Conservation (phyloP, 768 basidiomycete genomes). For the Tubosaeta sp. region DNA sequence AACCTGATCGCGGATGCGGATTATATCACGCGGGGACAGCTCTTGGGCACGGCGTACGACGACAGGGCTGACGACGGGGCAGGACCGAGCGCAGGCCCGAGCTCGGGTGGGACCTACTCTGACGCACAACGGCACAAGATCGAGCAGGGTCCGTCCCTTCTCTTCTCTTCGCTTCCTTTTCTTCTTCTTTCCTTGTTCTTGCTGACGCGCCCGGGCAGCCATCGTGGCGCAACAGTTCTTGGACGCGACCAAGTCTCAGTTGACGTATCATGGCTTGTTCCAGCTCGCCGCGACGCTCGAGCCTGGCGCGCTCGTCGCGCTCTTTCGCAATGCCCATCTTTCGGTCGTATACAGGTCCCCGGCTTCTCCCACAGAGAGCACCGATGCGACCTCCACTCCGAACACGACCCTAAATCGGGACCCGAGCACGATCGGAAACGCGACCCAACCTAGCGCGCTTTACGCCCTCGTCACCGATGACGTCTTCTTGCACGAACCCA, state of each 20-base stretch:
- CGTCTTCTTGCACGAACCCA: slow-evolving; percentile 69
- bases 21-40: slow-evolving; percentile 58
- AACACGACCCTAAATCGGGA: no score
- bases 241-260: slow-evolving; percentile 67
- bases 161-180: not conserved
- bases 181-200: not conserved
- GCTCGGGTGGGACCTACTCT: slow-evolving; percentile 30
- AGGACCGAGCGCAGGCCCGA: slow-evolving; percentile 13
- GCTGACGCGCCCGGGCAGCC: slow-evolving; percentile 39
- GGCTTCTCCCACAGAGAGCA: not conserved
- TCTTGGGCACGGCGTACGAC: slow-evolving; percentile 44
- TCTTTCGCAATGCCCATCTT: slow-evolving; percentile 89
- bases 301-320: slow-evolving; percentile 66
- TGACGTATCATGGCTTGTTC: slow-evolving; percentile 87
- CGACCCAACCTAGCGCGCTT: slow-evolving; percentile 39
- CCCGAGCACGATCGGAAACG: no score
- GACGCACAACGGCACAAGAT: slow-evolving; percentile 59
- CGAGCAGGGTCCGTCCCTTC: slow-evolving; percentile 54
- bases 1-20: slow-evolving; percentile 77
- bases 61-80: slow-evolving; percentile 27
- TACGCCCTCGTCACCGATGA: slow-evolving; percentile 87
- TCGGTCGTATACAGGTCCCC: slow-evolving; percentile 73
- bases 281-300: slow-evolving; percentile 52
- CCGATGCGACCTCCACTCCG: not conserved
- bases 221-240: slow-evolving; percentile 65